phyloP scores from a whole-genome alignment of 768 basidiomycete genomes.

The Hygrophoropsis aurantiaca region DNA sequence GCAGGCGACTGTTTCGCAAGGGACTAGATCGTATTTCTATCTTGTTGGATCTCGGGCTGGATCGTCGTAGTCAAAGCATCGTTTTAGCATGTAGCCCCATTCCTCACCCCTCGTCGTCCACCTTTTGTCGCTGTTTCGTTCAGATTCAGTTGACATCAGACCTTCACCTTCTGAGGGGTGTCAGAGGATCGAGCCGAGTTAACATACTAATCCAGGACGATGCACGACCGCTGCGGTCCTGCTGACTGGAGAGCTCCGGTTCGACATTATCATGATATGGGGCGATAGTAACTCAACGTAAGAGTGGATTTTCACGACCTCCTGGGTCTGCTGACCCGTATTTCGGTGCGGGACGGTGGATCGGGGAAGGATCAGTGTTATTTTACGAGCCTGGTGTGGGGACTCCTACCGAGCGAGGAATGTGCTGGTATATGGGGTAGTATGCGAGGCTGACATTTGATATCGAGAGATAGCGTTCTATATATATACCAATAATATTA shows the following conservation, averaged over 20 bases:
- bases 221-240: conserved; percentile 1
- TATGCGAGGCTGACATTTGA: conserved; percentile 75
- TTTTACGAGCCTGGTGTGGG: conserved; percentile 63
- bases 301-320: conserved; percentile 44
- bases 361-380: conserved; percentile 17
- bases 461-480: too few relatives aligned
- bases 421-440: conserved; percentile 76
- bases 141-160: not conserved
- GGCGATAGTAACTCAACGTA: conserved; percentile 36
- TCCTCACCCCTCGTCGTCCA: not conserved
- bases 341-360: not conserved
- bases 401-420: conserved; percentile 80
- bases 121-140: not conserved
- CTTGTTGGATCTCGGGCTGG: too few relatives aligned
- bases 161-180: not conserved
- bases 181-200: not conserved
- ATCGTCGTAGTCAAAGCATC: too few relatives aligned
- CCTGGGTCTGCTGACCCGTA: conserved; percentile 1
- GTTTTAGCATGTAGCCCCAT: too few relatives aligned
- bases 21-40: too few relatives aligned
- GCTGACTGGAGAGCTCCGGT: conserved; percentile 8
- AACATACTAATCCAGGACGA: conserved; percentile 15
- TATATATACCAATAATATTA: too few relatives aligned
- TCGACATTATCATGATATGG: too few relatives aligned
- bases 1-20: too few relatives aligned